Percentiles rank a stretch among this genome's conserved stretches.
These are phyloP conservation scores for Stramenopiles sp. DNA, from an alignment of 352 stramenopile genomes.

Conservation along the genomic window DNA sequence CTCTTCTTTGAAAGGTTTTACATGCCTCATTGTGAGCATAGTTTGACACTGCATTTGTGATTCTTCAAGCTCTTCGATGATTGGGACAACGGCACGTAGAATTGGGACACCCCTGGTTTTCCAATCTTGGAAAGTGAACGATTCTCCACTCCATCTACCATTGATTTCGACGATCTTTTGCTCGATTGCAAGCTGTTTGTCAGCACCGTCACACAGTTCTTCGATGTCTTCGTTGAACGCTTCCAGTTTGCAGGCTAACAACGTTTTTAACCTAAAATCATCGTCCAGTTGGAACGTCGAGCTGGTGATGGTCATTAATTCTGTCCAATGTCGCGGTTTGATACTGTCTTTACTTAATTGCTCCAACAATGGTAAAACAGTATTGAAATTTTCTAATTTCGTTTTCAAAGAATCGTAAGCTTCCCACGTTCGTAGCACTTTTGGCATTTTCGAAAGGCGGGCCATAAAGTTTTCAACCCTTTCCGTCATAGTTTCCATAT, in stretches of 20 bases:
- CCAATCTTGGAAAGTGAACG: constrained; percentile 83
- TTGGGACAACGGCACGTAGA: constrained; percentile 75
- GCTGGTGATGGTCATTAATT: constrained; percentile 78
- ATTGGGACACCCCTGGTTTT: constrained; percentile 82
- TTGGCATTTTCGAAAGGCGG: constrained; percentile 90
- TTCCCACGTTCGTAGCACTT: constrained; percentile 83
- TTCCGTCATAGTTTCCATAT: constrained; percentile 83
- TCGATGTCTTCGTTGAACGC: constrained; percentile 77
- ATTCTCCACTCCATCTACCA: constrained; percentile 68
- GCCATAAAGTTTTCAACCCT: constrained; percentile 83
- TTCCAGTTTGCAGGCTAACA: constrained; percentile 74
- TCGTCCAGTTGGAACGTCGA: constrained; percentile 73
- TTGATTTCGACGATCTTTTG: constrained; percentile 76
- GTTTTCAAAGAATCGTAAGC: constrained; percentile 85
- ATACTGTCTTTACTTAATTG: constrained; percentile 91
- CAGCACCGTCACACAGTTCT: constrained; percentile 87
- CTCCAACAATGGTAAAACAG: constrained; percentile 79
- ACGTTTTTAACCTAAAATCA: constrained; percentile 83
- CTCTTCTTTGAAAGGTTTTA: constrained; percentile 83
- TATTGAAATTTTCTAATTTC: constrained; percentile 94
- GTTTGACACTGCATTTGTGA: constrained; percentile 93
- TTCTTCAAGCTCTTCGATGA: constrained; percentile 93
- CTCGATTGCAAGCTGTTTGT: constrained; percentile 95
- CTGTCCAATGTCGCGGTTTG: constrained; percentile 84
- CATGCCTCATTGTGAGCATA: constrained; percentile 90